Conservation (phyloP, 441 rosid species). For the Omphalea diandra region DNA sequence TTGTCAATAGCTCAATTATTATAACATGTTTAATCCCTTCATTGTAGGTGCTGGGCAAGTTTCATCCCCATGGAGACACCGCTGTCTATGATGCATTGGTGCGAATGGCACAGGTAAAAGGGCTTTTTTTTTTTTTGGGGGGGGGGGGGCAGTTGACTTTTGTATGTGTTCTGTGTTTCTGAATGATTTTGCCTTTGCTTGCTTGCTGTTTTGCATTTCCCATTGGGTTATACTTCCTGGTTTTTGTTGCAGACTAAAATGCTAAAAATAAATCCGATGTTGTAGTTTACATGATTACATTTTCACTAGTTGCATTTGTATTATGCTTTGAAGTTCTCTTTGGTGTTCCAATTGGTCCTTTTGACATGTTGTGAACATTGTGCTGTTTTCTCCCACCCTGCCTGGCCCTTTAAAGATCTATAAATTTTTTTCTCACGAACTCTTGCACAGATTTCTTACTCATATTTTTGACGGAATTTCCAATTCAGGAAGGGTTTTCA, state of each 20-base stretch:
- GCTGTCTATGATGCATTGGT: slow-evolving; percentile 96
- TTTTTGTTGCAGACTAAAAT: too few relatives aligned
- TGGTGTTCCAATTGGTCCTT: background rate
- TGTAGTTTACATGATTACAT: background rate
- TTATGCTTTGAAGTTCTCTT: background rate
- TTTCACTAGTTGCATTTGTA: background rate
- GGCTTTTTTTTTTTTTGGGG: too few relatives aligned
- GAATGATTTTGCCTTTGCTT: background rate
- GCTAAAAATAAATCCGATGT: background rate
- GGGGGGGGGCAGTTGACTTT: too few relatives aligned
- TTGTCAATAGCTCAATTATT: background rate
- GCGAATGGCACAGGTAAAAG: slow-evolving; percentile 94
- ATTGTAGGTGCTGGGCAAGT: slow-evolving; percentile 87
- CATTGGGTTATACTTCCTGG: background rate
- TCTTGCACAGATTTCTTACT: background rate
- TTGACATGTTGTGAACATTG: background rate
- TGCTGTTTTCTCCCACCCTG: background rate
- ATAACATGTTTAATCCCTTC: background rate
- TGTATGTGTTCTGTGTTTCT: background rate
- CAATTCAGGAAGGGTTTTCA: too few relatives aligned
- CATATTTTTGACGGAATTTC: background rate
- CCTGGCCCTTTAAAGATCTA: background rate
- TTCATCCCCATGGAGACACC: slow-evolving; percentile 95
- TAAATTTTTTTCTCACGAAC: background rate
- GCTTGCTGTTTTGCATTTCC: background rate